These are phyloP conservation scores for Ophiostoma himal-ulmi DNA, from an alignment of 2,329 filamentous ascomycete species.

Conservation along the genomic window DNA sequence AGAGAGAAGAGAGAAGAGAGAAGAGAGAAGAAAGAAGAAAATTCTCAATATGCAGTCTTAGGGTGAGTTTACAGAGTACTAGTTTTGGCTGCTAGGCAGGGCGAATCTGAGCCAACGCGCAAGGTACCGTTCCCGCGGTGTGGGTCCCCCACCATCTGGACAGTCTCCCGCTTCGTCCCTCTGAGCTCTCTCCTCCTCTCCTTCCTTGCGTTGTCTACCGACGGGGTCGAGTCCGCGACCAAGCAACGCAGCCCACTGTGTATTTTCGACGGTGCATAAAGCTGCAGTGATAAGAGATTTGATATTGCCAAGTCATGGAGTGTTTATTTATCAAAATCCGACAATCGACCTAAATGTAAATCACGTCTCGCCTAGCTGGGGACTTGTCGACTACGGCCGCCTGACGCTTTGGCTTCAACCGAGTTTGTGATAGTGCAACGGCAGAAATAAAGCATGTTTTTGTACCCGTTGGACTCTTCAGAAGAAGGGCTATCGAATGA, in stretches of 20 bases:
- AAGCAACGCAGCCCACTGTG: background rate
- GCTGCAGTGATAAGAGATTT: background rate
- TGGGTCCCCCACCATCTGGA: conserved; percentile 27
- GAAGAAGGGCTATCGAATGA: conserved; percentile 36
- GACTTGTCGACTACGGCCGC: background rate
- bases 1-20: too few species aligned
- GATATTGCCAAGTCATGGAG: too few species aligned
- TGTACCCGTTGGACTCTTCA: conserved; percentile 59
- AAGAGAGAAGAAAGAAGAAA: background rate
- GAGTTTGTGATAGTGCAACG: background rate
- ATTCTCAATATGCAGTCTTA: conserved; percentile 11
- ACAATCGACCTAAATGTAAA: background rate
- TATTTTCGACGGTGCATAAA: background rate
- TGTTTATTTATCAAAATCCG: background rate
- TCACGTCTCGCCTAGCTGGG: background rate
- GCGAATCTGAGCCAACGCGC: conserved; percentile 24
- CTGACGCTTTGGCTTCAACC: conserved; percentile 33
- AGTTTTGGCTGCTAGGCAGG: conserved; percentile 12
- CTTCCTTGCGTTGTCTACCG: conserved; percentile 14
- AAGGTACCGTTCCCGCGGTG: conserved; percentile 29
- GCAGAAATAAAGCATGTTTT: conserved; percentile 42
- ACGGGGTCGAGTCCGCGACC: conserved; percentile 12
- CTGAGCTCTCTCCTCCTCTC: conserved; percentile 18
- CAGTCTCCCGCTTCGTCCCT: conserved; percentile 20
- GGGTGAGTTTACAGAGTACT: too few species aligned